Evolutionary conservation across 768 basidiomycete species (phyloP).

Genomic region (Calocera cornea): DNA sequence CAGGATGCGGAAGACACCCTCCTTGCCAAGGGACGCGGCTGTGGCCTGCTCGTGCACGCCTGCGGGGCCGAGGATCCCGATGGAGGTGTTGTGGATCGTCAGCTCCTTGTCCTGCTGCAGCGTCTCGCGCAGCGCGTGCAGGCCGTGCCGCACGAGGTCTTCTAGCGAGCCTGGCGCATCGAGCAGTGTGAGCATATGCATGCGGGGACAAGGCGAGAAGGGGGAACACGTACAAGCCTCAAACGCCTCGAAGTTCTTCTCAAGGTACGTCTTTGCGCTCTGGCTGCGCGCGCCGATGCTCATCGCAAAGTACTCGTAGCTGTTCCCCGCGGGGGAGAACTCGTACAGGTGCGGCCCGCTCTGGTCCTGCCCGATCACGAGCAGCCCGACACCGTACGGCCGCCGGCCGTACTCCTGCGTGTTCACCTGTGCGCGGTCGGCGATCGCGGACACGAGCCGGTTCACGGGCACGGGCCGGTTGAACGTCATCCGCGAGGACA

Average conservation of each 20-base stretch:
- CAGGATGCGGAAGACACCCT: slow-evolving; percentile 61
- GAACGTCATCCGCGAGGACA: slow-evolving; percentile 88
- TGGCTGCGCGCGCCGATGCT: slow-evolving; percentile 97
- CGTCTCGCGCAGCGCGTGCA: slow-evolving; percentile 90
- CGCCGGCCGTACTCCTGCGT: slow-evolving; percentile 96
- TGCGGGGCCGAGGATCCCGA: slow-evolving; percentile 76
- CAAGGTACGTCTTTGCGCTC: slow-evolving; percentile 96
- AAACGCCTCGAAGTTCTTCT: slow-evolving; percentile 84
- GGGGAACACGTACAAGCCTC: slow-evolving; percentile 43
- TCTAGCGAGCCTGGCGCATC: slow-evolving; percentile 56
- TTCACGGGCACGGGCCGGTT: slow-evolving; percentile 90
- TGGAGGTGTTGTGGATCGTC: slow-evolving; percentile 81
- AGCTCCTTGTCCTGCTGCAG: slow-evolving; percentile 98
- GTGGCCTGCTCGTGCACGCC: slow-evolving; percentile 39
- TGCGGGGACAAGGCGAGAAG: neutral
- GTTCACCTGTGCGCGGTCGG: slow-evolving; percentile 98
- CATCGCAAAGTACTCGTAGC: slow-evolving; percentile 96
- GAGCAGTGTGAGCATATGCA: neutral
- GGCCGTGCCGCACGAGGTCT: slow-evolving; percentile 80
- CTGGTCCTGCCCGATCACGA: slow-evolving; percentile 91
- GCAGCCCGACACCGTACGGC: slow-evolving; percentile 97
- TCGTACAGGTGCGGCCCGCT: slow-evolving; percentile 97
- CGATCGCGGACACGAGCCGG: slow-evolving; percentile 82
- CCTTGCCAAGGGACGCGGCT: slow-evolving; percentile 17
- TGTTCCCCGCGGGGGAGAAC: slow-evolving; percentile 93